phyloP scores from a whole-genome alignment of 176 grass and related monocot species.

The barley (Hordeum vulgare) region DNA sequence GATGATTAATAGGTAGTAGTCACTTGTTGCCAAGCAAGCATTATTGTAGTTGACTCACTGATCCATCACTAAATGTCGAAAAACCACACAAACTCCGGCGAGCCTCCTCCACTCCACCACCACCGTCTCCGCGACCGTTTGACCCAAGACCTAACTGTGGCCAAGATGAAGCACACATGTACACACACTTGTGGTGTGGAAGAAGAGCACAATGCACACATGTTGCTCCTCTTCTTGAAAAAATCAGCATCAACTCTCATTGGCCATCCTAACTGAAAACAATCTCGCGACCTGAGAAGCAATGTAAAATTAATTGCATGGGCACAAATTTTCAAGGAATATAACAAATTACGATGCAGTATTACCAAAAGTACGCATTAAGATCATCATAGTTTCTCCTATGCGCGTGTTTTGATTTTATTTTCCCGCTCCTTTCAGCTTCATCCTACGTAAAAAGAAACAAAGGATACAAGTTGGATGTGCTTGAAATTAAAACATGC shows the following conservation, averaged over 20 bases:
- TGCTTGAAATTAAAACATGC: neutral
- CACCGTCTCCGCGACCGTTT: too few species aligned
- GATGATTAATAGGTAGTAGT: too few species aligned
- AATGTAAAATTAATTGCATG: conserved; percentile 18
- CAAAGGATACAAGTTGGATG: conserved; percentile 22
- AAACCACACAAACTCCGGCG: too few species aligned
- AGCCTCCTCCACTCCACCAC: too few species aligned
- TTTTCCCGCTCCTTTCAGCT: conserved; percentile 57
- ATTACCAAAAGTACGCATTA: conserved; percentile 90
- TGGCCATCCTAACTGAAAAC: conserved; percentile 89
- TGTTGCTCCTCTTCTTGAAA: conserved; percentile 28
- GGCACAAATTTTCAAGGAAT: neutral
- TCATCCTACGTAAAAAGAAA: conserved; percentile 49
- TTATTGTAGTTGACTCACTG: too few species aligned
- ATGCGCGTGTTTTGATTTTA: conserved; percentile 85
- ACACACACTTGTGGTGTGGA: too few species aligned
- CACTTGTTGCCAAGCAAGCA: too few species aligned
- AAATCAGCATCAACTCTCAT: conserved; percentile 91
- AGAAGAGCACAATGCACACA: too few species aligned
- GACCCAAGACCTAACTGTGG: too few species aligned
- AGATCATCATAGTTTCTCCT: conserved; percentile 97
- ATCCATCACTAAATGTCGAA: too few species aligned
- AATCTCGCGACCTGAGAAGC: conserved; percentile 63
- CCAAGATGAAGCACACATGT: too few species aligned
- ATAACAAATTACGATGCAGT: neutral